phyloP scores from a whole-genome alignment of 2,329 filamentous ascomycete genomes.

The Neopestalotiopsis clavispora region DNA sequence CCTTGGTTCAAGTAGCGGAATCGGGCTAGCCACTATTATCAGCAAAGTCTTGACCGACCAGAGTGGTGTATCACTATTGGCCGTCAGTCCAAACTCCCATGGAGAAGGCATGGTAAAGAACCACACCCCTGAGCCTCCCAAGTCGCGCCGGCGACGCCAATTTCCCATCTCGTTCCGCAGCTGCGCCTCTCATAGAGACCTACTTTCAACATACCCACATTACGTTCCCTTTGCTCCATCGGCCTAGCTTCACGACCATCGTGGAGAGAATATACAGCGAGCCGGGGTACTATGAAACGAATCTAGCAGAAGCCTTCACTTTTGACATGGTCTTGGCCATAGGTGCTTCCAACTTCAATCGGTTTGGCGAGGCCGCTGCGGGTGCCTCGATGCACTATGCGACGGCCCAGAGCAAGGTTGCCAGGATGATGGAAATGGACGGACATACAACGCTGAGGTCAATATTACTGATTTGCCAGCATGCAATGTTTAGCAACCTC shows the following conservation, averaged over 20 bases:
- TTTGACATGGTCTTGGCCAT: constrained; percentile 10
- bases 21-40: constrained; percentile 7
- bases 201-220: constrained; percentile 9
- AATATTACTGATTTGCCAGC: constrained; percentile 6
- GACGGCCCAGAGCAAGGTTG: background rate
- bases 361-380: constrained; percentile 7
- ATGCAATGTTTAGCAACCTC: constrained; percentile 8
- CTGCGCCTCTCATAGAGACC: background rate
- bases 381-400: constrained; percentile 4
- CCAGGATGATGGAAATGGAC: constrained; percentile 6
- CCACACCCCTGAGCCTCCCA: background rate
- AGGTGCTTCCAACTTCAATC: constrained; percentile 11
- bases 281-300: constrained; percentile 3
- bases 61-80: constrained; percentile 2
- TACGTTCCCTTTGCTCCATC: constrained; percentile 3
- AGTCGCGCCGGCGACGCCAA: background rate
- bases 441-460: constrained; percentile 7
- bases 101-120: background rate
- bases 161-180: background rate
- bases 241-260: background rate
- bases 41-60: constrained; percentile 4
- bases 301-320: background rate
- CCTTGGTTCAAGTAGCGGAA: constrained; percentile 6
- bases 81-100: background rate
- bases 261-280: background rate